phyloP scores from a whole-genome alignment of 257 asterid species.

The Forsythia viridissima region DNA sequence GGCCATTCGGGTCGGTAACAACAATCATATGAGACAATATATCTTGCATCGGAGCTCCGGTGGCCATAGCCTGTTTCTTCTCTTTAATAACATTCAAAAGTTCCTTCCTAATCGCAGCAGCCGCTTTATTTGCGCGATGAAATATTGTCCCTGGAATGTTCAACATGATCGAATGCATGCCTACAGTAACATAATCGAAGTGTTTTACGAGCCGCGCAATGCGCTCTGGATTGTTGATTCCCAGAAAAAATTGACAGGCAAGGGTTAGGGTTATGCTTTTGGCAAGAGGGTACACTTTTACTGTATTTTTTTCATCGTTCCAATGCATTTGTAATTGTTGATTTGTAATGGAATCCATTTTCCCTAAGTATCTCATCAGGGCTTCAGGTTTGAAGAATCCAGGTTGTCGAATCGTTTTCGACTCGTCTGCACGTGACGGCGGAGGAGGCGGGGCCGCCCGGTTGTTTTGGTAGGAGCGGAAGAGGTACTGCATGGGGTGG shows the following conservation, averaged over 20 bases:
- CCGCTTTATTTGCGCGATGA: conserved; percentile 58
- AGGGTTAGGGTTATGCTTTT: conserved; percentile 52
- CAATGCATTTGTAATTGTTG: conserved; percentile 37
- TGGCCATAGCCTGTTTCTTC: conserved; percentile 48
- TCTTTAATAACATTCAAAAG: conserved; percentile 46
- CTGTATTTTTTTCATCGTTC: conserved; percentile 31
- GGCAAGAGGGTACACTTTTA: conserved; percentile 46
- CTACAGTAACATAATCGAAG: conserved; percentile 57
- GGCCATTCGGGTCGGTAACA: conserved; percentile 41
- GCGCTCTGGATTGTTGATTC: conserved; percentile 45
- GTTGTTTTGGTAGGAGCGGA: conserved; percentile 50
- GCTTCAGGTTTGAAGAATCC: conserved; percentile 76
- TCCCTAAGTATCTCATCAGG: conserved; percentile 41
- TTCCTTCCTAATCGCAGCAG: conserved; percentile 54
- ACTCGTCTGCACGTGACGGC: conserved; percentile 25
- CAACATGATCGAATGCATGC: conserved; percentile 57
- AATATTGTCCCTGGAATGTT: conserved; percentile 54
- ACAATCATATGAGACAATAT: conserved; percentile 53
- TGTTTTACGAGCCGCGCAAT: conserved; percentile 40
- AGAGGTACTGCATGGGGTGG: conserved; percentile 58
- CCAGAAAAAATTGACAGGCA: conserved; percentile 59
- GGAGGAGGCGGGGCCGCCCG: conserved; percentile 12
- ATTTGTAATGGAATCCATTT: conserved; percentile 46
- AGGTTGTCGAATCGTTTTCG: conserved; percentile 51
- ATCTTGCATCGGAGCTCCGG: conserved; percentile 34